Base-by-base conservation (phyloP, 768 basidiomycete species). In the Tylopilus sp. region DNA sequence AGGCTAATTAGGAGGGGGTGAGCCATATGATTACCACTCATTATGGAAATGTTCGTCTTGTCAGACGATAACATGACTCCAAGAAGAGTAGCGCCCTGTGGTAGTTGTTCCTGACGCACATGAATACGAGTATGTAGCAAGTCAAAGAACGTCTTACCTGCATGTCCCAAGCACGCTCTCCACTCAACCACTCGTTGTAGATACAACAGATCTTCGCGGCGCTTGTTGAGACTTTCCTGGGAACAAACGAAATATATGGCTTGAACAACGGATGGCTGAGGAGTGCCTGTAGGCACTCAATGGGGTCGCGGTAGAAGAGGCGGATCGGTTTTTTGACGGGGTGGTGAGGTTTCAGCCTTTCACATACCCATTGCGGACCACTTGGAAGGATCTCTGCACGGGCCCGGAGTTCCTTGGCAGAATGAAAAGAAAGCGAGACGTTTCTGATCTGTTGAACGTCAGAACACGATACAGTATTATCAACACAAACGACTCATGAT, bases 1-100 rank as follows among this genome's bases (percentile, higher is more conserved):
- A 63, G 52, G 17, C 52, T 49, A 1, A 63, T 44, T 0, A 63
- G 41, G 2, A 63, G 22, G 0, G 53, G 58, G 16, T 45, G 29
- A 2, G 19, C 44, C 3, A 45, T 8, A 6, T 9, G 6, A 22
- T 45, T 45, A 8, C 30, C 4, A 5, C 29, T 45, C 29, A 45
- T 45, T 11, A 44, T 12, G n/a, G 28, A 44, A 3, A 44, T 44
- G 11, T 44, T 44, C 7, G 11, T 44, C 19, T 44, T 30, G 10
- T 44, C 19, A 13, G 28, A 30, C 30, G 43, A 29, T 17, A 44
- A 12, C 10, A 44, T 12, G 2, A 44, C 42, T 28, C 26, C 42
- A 21, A 30, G 29, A 19, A 44, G 43, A 8, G 11, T 30, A 12
- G 14, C 12, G 6, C 44, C 44, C 5, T 3, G 25, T 21, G 12